A percentile compares a stretch with the other conserved stretches of the same genome.
Evolutionary conservation across 1,284 basidiomycete species (phyloP).

Genomic region (Grifola frondosa): DNA sequence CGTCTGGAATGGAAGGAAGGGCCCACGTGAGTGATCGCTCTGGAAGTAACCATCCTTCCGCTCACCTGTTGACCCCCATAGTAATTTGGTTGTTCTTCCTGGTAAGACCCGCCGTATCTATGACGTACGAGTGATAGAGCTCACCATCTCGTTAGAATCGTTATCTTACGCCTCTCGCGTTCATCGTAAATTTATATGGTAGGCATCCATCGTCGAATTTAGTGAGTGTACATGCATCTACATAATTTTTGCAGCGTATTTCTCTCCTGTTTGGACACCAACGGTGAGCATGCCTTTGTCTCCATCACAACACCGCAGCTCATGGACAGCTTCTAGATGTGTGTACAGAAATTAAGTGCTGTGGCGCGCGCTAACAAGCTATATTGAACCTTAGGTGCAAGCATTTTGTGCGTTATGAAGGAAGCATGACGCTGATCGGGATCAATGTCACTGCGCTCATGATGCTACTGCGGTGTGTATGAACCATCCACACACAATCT

Average conservation of each 20-base stretch:
- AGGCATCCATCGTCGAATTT: conserved; percentile 3
- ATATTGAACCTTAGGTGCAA: conserved; percentile 35
- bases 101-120: conserved; percentile 28
- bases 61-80: conserved; percentile 13
- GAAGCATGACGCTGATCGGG: conserved; percentile 47
- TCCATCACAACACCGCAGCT: background rate
- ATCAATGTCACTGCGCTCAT: conserved; percentile 49
- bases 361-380: background rate
- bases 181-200: conserved; percentile 50
- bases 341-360: background rate
- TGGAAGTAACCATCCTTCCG: background rate
- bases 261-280: conserved; percentile 41
- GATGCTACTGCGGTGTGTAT: conserved; percentile 52
- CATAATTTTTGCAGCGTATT: conserved; percentile 36
- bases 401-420: conserved; percentile 51
- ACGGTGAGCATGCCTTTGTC: conserved; percentile 32
- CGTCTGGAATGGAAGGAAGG: conserved; percentile 50
- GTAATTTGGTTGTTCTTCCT: conserved; percentile 49
- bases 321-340: conserved; percentile 11
- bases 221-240: conserved; percentile 6
- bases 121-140: background rate
- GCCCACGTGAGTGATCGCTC: conserved; percentile 36
- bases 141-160: conserved; percentile 36
- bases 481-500: background rate
- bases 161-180: conserved; percentile 51